Base-by-base conservation (phyloP, 1,284 basidiomycete genomes). In the Cystobasidium slooffiae region DNA sequence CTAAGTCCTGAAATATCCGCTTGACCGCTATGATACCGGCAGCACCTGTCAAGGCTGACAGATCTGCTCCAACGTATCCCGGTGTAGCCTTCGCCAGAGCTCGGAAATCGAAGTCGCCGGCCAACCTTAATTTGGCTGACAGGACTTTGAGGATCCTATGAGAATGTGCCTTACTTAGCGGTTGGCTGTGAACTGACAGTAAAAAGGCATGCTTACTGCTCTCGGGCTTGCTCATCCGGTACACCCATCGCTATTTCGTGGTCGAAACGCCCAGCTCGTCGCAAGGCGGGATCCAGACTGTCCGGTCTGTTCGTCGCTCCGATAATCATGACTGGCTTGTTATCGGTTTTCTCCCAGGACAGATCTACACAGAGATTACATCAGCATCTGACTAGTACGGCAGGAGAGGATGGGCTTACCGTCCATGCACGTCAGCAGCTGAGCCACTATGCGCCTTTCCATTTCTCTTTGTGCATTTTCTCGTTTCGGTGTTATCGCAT, bases 201-300 rank as follows among this genome's bases (percentile, higher is more conserved):
- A 39, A 16, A 6, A 52, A 20, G 18, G 51, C 6, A 8, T 39
- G 84, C 89, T 79, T 75, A 96, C 93, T 95, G 92, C 80, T 92
- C 91, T 70, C 94, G 86, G 0, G 90, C 93, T 75, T 89, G 89
- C 78, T 97, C 91, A 78, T 96, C 93, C 1, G 96, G 96, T 3
- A 98, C 95, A 31, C 93, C 92, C 91, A 98, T 94, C 68, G 91
- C 91, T 72, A 99, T 98, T 83, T 99, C 96, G 79, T 97, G 93
- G 81, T 98, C 96, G 79, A 99, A 99, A 52, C 96, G 85, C 1
- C 96, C 96, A 1, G 95, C 96, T 77, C 95, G 86, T 56, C 96
- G 88, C 14, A 98, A 84, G 0, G 96, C 96, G 0, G 95, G 89
- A 81, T 99, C 96, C 8, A 98, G 86, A 7, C 94, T 91, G 82